Evolutionary conservation across 192 early-diverging fungal species (phyloP).

Genomic region (Kickxella alabastrina): DNA sequence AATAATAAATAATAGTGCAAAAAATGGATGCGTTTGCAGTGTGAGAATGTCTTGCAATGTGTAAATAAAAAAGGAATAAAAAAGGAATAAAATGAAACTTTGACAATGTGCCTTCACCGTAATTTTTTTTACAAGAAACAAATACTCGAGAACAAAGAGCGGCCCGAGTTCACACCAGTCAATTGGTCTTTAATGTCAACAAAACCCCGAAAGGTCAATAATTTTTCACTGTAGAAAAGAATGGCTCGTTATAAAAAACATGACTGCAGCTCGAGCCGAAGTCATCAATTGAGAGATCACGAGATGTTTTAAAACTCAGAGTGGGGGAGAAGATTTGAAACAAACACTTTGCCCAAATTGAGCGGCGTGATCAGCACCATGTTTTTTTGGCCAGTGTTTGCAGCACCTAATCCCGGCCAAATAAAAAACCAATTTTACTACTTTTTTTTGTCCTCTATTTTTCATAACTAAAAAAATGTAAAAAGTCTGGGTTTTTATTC

Average conservation of each 20-base stretch:
- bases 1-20: too few species aligned
- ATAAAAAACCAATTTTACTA: neutral
- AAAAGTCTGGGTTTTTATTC: neutral
- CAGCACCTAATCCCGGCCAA: too few species aligned
- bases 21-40: too few species aligned
- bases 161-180: too few species aligned
- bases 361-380: neutral
- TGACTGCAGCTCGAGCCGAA: neutral
- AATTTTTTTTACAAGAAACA: too few species aligned
- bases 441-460: slow-evolving; percentile 2
- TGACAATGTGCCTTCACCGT: too few species aligned
- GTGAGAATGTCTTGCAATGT: too few species aligned
- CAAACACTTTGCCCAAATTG: neutral
- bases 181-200: too few species aligned
- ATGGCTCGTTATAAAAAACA: neutral
- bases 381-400: neutral
- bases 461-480: neutral
- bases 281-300: too few species aligned
- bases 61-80: neutral
- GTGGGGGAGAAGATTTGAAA: neutral
- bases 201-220: too few species aligned
- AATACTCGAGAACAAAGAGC: too few species aligned
- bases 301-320: neutral
- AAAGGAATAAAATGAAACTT: neutral
- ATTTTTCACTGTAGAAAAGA: too few species aligned